Evolutionary conservation across 768 basidiomycete genomes (phyloP).

Genomic region (Termitomyces sp.): DNA sequence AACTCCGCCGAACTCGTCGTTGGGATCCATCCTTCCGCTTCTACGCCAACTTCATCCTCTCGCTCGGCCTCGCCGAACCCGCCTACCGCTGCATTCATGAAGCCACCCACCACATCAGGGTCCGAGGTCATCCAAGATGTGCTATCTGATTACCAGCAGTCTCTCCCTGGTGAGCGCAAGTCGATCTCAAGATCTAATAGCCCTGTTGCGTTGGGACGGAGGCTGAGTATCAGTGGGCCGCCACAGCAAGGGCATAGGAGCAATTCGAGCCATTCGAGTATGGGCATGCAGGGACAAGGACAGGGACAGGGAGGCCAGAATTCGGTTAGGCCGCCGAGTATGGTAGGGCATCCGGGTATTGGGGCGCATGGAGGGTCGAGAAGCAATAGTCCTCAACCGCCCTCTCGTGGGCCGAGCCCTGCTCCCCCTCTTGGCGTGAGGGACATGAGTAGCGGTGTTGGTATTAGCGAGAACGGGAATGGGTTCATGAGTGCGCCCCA

Average conservation of each 20-base stretch:
- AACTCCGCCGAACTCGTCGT: conserved; percentile 74
- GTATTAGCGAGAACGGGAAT: conserved; percentile 13
- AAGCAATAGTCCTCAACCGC: conserved; percentile 58
- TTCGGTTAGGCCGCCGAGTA: conserved; percentile 47
- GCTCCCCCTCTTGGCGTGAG: conserved; percentile 23
- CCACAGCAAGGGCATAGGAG: conserved; percentile 7
- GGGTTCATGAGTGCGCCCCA: conserved; percentile 33
- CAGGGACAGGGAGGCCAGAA: conserved; percentile 25
- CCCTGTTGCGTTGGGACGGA: conserved; percentile 22
- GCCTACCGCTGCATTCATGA: conserved; percentile 74
- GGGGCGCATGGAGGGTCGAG: conserved; percentile 63
- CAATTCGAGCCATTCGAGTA: conserved; percentile 4
- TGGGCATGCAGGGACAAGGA: not conserved
- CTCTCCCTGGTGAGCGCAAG: conserved; percentile 81
- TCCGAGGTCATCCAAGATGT: conserved; percentile 68
- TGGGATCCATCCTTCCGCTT: conserved; percentile 66
- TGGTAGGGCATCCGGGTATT: conserved; percentile 73
- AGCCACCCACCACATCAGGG: conserved; percentile 35
- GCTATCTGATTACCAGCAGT: conserved; percentile 71
- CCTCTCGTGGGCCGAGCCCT: conserved; percentile 52
- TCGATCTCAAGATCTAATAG: conserved; percentile 51
- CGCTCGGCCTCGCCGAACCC: conserved; percentile 71
- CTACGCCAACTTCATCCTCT: conserved; percentile 18
- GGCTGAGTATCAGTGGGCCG: conserved; percentile 17
- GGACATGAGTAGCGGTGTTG: conserved; percentile 10